A percentile compares a stretch with the other conserved stretches of the same genome.
These are phyloP conservation scores for Colletotrichum cordylinicola DNA, from an alignment of 2,329 filamentous ascomycete genomes.

Conservation along the genomic window DNA sequence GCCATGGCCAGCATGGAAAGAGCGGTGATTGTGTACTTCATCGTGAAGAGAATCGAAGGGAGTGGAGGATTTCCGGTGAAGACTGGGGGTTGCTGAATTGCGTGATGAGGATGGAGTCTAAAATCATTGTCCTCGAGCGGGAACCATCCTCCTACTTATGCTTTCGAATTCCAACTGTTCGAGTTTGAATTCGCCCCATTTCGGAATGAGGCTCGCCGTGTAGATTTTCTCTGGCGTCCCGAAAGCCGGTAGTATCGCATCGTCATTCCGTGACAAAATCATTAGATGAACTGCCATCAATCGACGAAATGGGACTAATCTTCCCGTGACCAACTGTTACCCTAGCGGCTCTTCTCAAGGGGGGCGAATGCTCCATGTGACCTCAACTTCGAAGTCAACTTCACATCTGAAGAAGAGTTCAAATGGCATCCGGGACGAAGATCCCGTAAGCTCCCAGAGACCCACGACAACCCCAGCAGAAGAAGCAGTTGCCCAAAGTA, in stretches of 20 bases:
- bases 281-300: background rate
- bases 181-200: background rate
- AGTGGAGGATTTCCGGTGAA: background rate
- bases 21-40: constrained; percentile 21
- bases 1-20: constrained; percentile 25
- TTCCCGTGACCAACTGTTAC: background rate
- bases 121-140: background rate
- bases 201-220: constrained; percentile 15
- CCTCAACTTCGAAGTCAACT: background rate
- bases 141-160: background rate
- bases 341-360: background rate
- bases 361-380: background rate
- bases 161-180: background rate
- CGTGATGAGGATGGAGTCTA: background rate
- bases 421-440: background rate
- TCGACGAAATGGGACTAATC: background rate
- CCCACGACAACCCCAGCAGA: background rate
- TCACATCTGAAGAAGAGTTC: background rate
- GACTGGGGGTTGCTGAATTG: background rate
- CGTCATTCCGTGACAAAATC: background rate
- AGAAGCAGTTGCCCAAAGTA: background rate
- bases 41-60: background rate
- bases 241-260: background rate
- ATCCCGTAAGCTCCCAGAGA: background rate
- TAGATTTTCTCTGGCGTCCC: background rate